Evolutionary conservation across 768 basidiomycete genomes (phyloP), one percentile per base, ranked within the genome.

Genomic region (Guyanaporus albipodus): DNA sequence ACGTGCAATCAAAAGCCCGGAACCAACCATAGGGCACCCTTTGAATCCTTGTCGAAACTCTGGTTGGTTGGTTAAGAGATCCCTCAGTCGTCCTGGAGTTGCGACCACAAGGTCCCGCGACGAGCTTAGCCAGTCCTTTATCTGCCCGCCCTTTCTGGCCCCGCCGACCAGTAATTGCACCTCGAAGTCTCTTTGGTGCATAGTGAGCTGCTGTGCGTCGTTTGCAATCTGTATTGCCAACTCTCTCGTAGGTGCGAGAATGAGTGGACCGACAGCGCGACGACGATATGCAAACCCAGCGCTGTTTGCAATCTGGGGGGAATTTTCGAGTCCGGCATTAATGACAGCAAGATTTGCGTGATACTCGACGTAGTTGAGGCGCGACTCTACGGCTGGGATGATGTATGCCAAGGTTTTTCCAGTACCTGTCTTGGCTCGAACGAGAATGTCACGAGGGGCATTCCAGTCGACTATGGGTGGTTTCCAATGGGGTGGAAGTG

Each of bases 401-500:
- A 96, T 79, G 73, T 93, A 95, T 0, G 82, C 90, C 27, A 92
- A 69, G 0, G 91, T 94, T 68, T 94, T 95, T 26, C 90, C 91
- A 0, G 91, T 91, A 23, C 91, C 90, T 0, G 91, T 91, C 63
- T 83, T 87, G 5, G 91, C 87, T 61, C 89, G 85, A 46, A 94
- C 90, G 36, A 95, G 73, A 19, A 94, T 65, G 63, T 97, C 92
- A 6, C 84, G 78, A 9, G 63, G 48, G 8, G 51, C 32, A 8
- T 48, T 48, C 10, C 54, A 31, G 29, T 58, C 43, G 12, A 50
- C 5, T 2, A 12, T 17, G 8, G 47, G 37, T 18, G 43, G 40
- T n/a, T 40, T 35, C 39, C 29, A 41, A 8, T 33, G 15, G n/a
- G 34, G 31, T 14, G 40, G 19, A 21, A 46, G 33, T 14, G 38